A percentile compares a stretch with the other conserved stretches of the same genome.
phyloP scores from a whole-genome alignment of 306 rosid genomes.

The Purshia tridentata region DNA sequence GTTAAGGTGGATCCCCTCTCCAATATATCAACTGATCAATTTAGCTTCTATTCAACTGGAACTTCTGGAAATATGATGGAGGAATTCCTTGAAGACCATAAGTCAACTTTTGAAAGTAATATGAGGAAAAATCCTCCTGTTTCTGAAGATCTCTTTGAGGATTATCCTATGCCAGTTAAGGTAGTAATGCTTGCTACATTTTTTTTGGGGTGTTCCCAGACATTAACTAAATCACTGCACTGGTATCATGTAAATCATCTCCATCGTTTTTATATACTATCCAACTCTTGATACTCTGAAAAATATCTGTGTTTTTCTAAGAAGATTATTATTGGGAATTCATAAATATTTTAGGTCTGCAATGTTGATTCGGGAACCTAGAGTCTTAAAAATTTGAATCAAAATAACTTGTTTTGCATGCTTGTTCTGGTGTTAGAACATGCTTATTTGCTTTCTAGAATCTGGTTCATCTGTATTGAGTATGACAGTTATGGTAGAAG shows the following conservation, averaged over 20 bases:
- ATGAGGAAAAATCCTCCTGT: conserved; percentile 35
- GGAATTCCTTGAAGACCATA: conserved; percentile 37
- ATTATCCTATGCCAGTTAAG: conserved; percentile 44
- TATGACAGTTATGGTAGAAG: background rate
- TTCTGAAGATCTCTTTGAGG: conserved; percentile 33
- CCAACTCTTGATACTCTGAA: background rate
- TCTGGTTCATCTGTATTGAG: background rate
- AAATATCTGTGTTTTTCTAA: background rate
- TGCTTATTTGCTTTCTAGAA: background rate
- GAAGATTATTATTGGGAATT: background rate
- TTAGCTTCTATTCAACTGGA: conserved; percentile 29
- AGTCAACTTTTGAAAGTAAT: conserved; percentile 28
- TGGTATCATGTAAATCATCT: background rate
- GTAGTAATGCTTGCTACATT: conserved; percentile 41
- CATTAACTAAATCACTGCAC: background rate
- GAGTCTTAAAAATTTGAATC: no score
- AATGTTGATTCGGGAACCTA: no score
- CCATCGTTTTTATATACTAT: background rate
- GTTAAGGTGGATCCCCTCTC: conserved; percentile 33
- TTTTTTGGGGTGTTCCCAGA: conserved; percentile 4
- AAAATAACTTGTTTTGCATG: no score
- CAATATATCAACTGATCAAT: conserved; percentile 27
- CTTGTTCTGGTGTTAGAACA: background rate
- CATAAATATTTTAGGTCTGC: background rate
- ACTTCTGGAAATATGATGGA: conserved; percentile 29